Percentiles rank a stretch among this genome's conserved stretches.
Conservation (phyloP, 2,329 filamentous ascomycete species). For the Metarhizium brunneum region DNA sequence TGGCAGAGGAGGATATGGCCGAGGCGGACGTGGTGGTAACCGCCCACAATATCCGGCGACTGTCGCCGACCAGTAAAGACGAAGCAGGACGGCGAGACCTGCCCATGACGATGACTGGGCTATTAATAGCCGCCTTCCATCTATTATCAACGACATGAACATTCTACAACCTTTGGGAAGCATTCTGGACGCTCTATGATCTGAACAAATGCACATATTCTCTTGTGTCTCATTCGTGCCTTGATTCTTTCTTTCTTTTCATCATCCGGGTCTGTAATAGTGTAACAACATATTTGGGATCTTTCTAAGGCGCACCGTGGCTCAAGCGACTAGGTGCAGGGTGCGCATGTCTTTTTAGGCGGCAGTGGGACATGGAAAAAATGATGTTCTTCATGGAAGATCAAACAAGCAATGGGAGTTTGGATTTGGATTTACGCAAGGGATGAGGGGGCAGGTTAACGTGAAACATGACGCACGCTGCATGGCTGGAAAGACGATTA, state of each 20-base stretch:
- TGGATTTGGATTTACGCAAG: constrained; percentile 14
- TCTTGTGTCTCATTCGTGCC: neutral
- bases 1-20: constrained; percentile 28
- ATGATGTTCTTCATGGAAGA: neutral
- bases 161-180: neutral
- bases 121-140: neutral
- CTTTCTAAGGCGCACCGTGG: constrained; percentile 6
- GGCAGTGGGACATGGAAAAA: neutral
- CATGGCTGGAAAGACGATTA: constrained; percentile 1
- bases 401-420: constrained; percentile 11
- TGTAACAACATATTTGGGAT: constrained; percentile 19
- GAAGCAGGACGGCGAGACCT: neutral
- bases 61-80: constrained; percentile 17
- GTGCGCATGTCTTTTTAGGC: neutral
- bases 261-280: constrained; percentile 12
- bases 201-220: neutral
- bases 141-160: neutral
- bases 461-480: constrained; percentile 11
- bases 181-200: neutral
- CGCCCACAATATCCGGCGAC: constrained; percentile 22
- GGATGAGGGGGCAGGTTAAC: constrained; percentile 8
- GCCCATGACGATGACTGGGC: neutral
- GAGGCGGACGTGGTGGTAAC: constrained; percentile 32
- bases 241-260: neutral
- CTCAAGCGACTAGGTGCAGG: constrained; percentile 5